Evolutionary conservation across 306 rosid genomes (phyloP), one percentile per base, ranked within the genome.

Genomic region (Nissolia schottii): DNA sequence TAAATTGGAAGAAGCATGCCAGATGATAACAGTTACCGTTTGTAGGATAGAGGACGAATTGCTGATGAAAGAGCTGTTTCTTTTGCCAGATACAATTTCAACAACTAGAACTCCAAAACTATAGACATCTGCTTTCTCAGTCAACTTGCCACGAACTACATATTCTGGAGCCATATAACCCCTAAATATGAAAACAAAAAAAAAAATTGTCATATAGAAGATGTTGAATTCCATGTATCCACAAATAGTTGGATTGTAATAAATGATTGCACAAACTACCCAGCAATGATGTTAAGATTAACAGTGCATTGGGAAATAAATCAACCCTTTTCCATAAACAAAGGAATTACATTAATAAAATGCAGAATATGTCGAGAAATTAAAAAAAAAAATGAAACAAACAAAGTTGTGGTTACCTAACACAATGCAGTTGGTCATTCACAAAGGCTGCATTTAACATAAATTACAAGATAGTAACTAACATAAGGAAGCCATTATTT

Each of bases 131-230:
- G 94, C 96, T 77, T 90, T 90, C 78, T 86, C 94, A 0, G 88
- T 64, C 70, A 90, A 77, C 69, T 83, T 86, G 12, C 96, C 96
- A 2, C 54, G 85, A 78, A 83, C 73, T 3, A 81, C 69, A 62
- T 90, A 90, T 34, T 90, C 96, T 0, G 96, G 96, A 81, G 96
- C 96, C 90, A 90, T 88, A 31, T 90, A 90, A 59, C 96, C 96
- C 29, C 96, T 90, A 53, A 8, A 35, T 3, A 71, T 27, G 41
- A 45, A 55, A 23, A n/a, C n/a, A n/a, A n/a, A n/a, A n/a, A n/a
- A n/a, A n/a, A n/a, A n/a, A n/a, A n/a, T n/a, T 18, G 2, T 60
- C 46, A 32, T 14, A 5, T 20, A 45, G 3, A 7, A 57, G 51
- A 58, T 11, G 12, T 34, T 16, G 5, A 12, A 24, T 31, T 35